Base-by-base conservation (phyloP, 2,329 filamentous ascomycete genomes). In the Aspergillus sp. region DNA sequence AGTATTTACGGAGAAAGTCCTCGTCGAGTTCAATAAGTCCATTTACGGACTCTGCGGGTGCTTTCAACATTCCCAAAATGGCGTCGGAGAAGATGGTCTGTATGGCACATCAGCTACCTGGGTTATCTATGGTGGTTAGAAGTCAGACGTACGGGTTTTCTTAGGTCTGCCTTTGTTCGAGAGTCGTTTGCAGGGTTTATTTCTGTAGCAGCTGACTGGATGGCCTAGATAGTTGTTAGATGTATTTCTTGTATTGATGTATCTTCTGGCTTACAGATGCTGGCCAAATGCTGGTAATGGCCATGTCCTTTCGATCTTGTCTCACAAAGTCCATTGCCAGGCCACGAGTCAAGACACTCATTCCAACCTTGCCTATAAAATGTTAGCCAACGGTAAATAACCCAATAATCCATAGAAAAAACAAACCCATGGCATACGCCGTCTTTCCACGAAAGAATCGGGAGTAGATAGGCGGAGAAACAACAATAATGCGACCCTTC, bases 401-500 rank as follows among this genome's bases (percentile, higher is more conserved):
- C 5, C 13, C 27, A 8, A 19, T 27, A 29, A 8, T 19, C 10
- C 10, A 12, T 33, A 33, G 5, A 6, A 13, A 12, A 32, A 43
- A 52, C 60, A 52, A 51, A 50, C 76, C 77, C 67, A 82, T 78
- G 0, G 89, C 87, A 67, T 94, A 94, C 10, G 85, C 87, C 1
- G 88, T 87, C 75, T 94, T 94, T 8, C 88, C 89, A 19, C 86
- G 71, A 64, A 93, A 90, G 66, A 94, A 94, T 28, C 89, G 76
- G 50, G 81, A 86, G 66, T 94, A 94, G 45, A 94, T 90, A 2
- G 88, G 88, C 26, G 89, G 89, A 58, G 82, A 86, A 43, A 94
- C 85, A 43, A 93, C 85, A 37, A 94, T 71, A 48, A 94, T 79
- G 27, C 88, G 69, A 0, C 82, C 86, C 27, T 70, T 74, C 67